Conservation (phyloP, 2,329 filamentous ascomycete genomes). For the Volutella citrinella region DNA sequence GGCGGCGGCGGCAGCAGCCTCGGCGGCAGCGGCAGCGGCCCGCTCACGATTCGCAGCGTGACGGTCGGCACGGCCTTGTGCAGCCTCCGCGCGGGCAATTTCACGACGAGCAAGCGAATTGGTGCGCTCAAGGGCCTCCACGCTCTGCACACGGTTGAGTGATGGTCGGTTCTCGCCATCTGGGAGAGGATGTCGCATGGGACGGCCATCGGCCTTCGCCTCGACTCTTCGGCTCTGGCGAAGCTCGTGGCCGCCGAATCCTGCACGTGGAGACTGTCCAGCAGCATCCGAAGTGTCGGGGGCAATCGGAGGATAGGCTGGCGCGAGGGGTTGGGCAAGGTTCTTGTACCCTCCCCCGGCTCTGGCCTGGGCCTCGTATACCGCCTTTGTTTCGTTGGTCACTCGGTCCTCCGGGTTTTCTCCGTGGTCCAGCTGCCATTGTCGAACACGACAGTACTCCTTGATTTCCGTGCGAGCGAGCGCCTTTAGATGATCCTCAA, state of each 20-base stretch:
- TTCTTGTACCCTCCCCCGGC: conserved; percentile 30
- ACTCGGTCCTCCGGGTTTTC: conserved; percentile 47
- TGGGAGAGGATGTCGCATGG: conserved; percentile 25
- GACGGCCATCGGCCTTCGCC: conserved; percentile 25
- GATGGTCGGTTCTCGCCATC: conserved; percentile 19
- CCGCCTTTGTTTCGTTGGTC: conserved; percentile 51
- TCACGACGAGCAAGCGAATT: conserved; percentile 49
- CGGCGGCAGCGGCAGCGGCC: conserved; percentile 29
- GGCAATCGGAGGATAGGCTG: conserved; percentile 15
- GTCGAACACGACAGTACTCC: conserved; percentile 61
- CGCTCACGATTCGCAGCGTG: conserved; percentile 42
- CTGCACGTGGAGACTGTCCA: conserved; percentile 15
- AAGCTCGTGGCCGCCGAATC: conserved; percentile 35
- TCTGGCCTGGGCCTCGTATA: conserved; percentile 47
- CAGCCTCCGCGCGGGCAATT: conserved; percentile 49
- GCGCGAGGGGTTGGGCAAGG: conserved; percentile 21
- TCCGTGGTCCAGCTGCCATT: conserved; percentile 53
- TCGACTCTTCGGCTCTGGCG: conserved; percentile 43
- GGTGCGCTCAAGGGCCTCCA: conserved; percentile 42
- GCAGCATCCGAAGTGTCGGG: conserved; percentile 16
- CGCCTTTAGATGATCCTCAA: conserved; percentile 52
- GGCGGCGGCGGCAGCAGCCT: conserved; percentile 29
- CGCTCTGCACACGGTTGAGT: conserved; percentile 21
- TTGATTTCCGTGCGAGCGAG: conserved; percentile 56
- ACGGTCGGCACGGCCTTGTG: conserved; percentile 49